phyloP scores from a whole-genome alignment of 2,329 filamentous ascomycete genomes.

The Fusarium sp. region DNA sequence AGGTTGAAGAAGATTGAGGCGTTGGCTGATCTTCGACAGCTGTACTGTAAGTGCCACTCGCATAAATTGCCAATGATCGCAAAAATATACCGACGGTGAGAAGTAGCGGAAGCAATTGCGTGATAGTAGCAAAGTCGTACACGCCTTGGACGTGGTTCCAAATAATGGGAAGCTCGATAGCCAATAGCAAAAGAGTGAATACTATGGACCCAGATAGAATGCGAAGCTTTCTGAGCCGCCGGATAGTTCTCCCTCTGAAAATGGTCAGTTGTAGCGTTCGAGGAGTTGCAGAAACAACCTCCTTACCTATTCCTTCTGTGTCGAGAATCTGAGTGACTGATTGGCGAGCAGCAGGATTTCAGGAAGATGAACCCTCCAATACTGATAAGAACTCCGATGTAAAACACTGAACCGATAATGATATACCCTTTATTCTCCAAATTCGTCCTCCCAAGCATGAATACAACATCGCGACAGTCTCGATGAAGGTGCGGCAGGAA shows the following conservation, averaged over 20 bases:
- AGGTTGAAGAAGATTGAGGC: not conserved
- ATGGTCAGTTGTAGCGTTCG: not conserved
- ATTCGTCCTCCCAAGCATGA: constrained; percentile 51
- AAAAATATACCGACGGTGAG: constrained; percentile 50
- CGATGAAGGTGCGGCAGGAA: constrained; percentile 45
- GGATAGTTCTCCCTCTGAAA: constrained; percentile 40
- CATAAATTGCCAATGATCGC: constrained; percentile 45
- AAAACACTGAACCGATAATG: constrained; percentile 51
- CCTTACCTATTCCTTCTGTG: constrained; percentile 43
- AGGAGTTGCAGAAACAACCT: not conserved
- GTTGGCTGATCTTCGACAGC: not conserved
- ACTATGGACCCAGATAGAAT: constrained; percentile 40
- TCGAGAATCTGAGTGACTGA: constrained; percentile 28
- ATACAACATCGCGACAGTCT: constrained; percentile 50
- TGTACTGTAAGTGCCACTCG: not conserved
- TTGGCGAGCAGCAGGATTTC: constrained; percentile 43
- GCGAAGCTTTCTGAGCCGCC: constrained; percentile 42
- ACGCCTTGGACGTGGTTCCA: constrained; percentile 52
- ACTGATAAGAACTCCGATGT: constrained; percentile 47
- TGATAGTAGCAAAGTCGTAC: constrained; percentile 46
- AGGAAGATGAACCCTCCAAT: constrained; percentile 45
- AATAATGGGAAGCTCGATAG: constrained; percentile 52
- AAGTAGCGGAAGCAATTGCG: constrained; percentile 53
- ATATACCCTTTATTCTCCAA: constrained; percentile 49
- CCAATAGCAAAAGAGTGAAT: constrained; percentile 50